Base-by-base conservation (phyloP, 2,329 filamentous ascomycete species). In the Penicillium sp. region DNA sequence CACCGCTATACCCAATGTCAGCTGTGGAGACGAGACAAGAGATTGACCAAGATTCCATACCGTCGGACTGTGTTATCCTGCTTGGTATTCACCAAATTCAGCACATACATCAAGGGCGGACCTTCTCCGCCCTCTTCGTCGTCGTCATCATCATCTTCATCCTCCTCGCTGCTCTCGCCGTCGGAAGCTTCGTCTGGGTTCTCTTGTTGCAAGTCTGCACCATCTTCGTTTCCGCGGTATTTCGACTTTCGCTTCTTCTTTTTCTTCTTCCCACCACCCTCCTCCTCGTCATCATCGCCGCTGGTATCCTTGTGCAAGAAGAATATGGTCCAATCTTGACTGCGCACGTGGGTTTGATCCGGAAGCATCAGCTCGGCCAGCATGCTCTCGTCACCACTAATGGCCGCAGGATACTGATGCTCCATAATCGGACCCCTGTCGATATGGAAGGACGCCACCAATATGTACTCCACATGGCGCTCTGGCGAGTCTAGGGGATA, bases 271-370 rank as follows among this genome's bases (percentile, higher is more conserved):
- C 80, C 68, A 75, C 75, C 62, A 74, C 77, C 51, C 71, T 79
- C 65, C 64, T 91, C 88, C 52, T 87, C 84, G 26, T 92, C 89
- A 56, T 96, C 92, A 53, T 90, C 88, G 47, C 88, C 86, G 56
- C 86, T 92, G 3, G 88, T 90, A 72, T 99, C 94, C 73, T 97
- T 97, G 77, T 99, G 94, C 52, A 99, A 74, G 71, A 99, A 99
- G 79, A 99, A 99, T 51, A 97, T 96, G 37, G 94, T 99, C 94
- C 94, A 99, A 73, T 99, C 94, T 75, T 97, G 92, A 68, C 90
- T 93, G 34, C 94, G 86, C 57, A 94, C 87, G 76, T 99, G 94
- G 19, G 93, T 92, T 75, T 97, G 93, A 74, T 99, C 94, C 0
- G 94, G 94, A 71, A 99, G 79, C 94, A 99, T 99, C 68, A 99